These are phyloP conservation scores for Apostasia ramifera DNA, from an alignment of 106 monocot genomes.

Conservation along the genomic window DNA sequence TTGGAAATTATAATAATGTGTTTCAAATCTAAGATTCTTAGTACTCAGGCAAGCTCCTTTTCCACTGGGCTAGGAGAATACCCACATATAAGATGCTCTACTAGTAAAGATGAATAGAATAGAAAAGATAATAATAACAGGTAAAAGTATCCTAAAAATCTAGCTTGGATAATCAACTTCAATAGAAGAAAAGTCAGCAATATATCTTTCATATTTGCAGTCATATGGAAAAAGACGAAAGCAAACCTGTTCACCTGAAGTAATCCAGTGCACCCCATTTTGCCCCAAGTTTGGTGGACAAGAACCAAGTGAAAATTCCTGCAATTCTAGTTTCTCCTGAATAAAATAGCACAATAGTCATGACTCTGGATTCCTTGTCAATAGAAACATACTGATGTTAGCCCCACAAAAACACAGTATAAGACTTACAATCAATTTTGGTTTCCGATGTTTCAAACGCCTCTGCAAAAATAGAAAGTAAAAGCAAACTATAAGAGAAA, in stretches of 20 bases:
- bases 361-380: background rate
- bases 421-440: slow-evolving; percentile 75
- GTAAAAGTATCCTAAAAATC: too few relatives aligned
- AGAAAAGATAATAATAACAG: too few relatives aligned
- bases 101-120: too few relatives aligned
- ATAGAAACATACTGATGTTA: background rate
- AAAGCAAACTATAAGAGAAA: too few relatives aligned
- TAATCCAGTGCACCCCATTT: slow-evolving; percentile 71
- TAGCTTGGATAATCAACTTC: too few relatives aligned
- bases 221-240: slow-evolving; percentile 1
- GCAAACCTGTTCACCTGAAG: slow-evolving; percentile 84
- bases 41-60: too few relatives aligned
- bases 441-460: slow-evolving; percentile 67
- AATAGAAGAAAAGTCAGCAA: too few relatives aligned
- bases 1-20: too few relatives aligned
- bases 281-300: slow-evolving; percentile 77
- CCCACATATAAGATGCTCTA: too few relatives aligned
- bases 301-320: slow-evolving; percentile 87
- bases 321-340: slow-evolving; percentile 82
- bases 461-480: slow-evolving; percentile 37
- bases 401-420: background rate
- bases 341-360: slow-evolving; percentile 2
- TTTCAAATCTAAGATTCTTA: too few relatives aligned
- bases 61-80: too few relatives aligned
- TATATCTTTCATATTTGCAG: too few relatives aligned